Base-by-base conservation (phyloP, 108 stramenopile genomes). In the Cyclostephanos invisitatus region DNA sequence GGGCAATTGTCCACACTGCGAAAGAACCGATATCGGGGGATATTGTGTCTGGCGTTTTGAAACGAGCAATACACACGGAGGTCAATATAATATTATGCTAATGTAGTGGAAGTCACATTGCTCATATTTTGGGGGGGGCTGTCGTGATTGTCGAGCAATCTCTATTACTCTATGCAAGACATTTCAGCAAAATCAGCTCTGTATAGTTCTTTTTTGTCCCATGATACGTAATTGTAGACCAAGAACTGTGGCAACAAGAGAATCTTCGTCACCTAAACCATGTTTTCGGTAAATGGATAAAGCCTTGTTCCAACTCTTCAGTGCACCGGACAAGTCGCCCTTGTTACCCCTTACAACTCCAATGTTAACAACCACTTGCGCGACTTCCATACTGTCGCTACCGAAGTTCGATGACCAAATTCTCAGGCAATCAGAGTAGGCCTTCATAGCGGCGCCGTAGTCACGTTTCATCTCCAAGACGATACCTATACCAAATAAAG, bases 401-500 rank as follows among this genome's bases (percentile, higher is more conserved):
- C 81, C 81, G 40, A 65, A 70, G 22, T 73, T 77, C 0, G 77
- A 77, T 14, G 74, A 72, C 9, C 65, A 61, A 42, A 82, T 82
- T 5, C 81, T 66, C 51, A 82, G 67, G 38, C 77, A 78, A 59
- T 82, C 81, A 38, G 77, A 78, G 47, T 78, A 82, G 22, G 72
- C 67, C 56, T 66, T 78, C 74, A 82, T 82, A 1, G 81, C 81
- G 21, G 77, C 77, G 38, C 55, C 67, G 40, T 78, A 78, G 55
- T 82, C 72, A 17, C 61, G 38, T 28, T 65, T 56, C 59, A 78
- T 82, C 21, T 78, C 81, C 22, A 78, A 80, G 32, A 76, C 77
- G 37, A 82, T 61, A 17, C 81, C 84, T 72, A 85, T 85, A 1
- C 80, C 72, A 55, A 74, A 82, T 11, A 85, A 44, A 7, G 80